Percentiles rank a stretch among this genome's conserved stretches.
Evolutionary conservation across 805 yeast species (phyloP).

Genomic region (Yarrowia porcina): DNA sequence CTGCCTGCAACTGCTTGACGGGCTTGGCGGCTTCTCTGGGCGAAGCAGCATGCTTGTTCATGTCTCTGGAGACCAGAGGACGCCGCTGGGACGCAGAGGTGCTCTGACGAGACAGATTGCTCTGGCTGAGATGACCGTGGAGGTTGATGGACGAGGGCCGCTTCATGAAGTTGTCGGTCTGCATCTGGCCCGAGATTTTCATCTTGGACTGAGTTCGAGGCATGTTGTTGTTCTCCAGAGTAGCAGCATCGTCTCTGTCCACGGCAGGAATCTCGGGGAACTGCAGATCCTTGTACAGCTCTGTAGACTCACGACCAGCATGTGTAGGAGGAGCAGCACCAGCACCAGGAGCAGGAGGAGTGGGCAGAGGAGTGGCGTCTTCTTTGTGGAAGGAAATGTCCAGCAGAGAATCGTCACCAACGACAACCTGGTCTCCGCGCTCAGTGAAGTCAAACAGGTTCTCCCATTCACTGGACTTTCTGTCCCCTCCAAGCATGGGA

Average conservation of each 20-base stretch:
- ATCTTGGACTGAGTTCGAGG: conserved; percentile 23
- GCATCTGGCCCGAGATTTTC: conserved; percentile 31
- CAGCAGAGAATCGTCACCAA: conserved; percentile 20
- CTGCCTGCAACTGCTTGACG: not conserved
- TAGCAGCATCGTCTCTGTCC: not conserved
- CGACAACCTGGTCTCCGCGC: not conserved
- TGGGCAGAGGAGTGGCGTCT: not conserved
- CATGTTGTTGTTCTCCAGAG: too few relatives aligned
- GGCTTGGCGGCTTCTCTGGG: conserved; percentile 3
- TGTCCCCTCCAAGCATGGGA: conserved; percentile 5
- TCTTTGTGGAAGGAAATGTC: conserved; percentile 1
- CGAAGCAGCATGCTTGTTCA: not conserved
- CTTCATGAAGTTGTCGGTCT: conserved; percentile 31
- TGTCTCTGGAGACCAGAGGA: conserved; percentile 14
- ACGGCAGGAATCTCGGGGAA: conserved; percentile 21
- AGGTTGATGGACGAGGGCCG: conserved; percentile 26
- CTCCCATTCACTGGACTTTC: conserved; percentile 23
- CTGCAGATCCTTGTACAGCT: conserved; percentile 16
- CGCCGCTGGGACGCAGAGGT: conserved; percentile 2
- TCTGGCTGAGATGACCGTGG: conserved; percentile 20
- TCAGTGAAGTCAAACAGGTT: conserved; percentile 14
- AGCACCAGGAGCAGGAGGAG: not conserved
- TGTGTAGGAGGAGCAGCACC: too few relatives aligned
- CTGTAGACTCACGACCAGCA: not conserved
- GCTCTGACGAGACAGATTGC: not conserved